These are phyloP conservation scores for Mycena sp. DNA, from an alignment of 1,284 basidiomycete species.

Conservation along the genomic window DNA sequence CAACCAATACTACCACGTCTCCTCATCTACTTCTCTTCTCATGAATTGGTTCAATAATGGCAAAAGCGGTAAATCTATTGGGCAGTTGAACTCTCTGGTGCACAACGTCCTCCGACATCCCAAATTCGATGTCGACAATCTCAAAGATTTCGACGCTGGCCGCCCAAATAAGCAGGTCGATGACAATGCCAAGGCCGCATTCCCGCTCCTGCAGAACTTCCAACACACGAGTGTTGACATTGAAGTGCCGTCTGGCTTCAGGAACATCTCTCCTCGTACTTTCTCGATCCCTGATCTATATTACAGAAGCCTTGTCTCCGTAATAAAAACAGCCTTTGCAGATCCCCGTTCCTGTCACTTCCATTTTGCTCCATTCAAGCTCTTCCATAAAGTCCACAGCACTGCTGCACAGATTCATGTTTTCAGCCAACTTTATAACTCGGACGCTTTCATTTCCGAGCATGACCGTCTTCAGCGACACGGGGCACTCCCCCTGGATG, in stretches of 20 bases:
- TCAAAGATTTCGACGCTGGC: conserved; percentile 30
- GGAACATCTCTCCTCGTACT: conserved; percentile 23
- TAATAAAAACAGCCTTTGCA: conserved; percentile 38
- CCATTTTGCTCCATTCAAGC: conserved; percentile 35
- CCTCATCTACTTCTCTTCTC: too few species aligned
- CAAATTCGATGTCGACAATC: neutral
- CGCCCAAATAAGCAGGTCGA: conserved; percentile 18
- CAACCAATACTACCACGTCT: neutral
- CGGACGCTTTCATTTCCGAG: conserved; percentile 40
- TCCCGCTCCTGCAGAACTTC: neutral
- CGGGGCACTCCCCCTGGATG: conserved; percentile 19
- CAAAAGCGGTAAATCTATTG: neutral
- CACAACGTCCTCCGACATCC: conserved; percentile 5
- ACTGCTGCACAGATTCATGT: conserved; percentile 33
- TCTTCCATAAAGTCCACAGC: conserved; percentile 31
- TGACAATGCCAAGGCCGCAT: neutral
- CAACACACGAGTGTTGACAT: conserved; percentile 32
- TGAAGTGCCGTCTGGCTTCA: conserved; percentile 39
- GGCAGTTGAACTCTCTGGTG: neutral
- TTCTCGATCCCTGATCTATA: conserved; percentile 39
- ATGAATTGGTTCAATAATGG: conserved; percentile 8
- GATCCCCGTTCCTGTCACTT: conserved; percentile 35
- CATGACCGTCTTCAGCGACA: conserved; percentile 34
- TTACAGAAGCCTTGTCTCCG: conserved; percentile 37
- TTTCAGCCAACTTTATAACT: conserved; percentile 41